phyloP scores from a whole-genome alignment of 1,284 basidiomycete species.

The Pseudozyma tsukubaensis region DNA sequence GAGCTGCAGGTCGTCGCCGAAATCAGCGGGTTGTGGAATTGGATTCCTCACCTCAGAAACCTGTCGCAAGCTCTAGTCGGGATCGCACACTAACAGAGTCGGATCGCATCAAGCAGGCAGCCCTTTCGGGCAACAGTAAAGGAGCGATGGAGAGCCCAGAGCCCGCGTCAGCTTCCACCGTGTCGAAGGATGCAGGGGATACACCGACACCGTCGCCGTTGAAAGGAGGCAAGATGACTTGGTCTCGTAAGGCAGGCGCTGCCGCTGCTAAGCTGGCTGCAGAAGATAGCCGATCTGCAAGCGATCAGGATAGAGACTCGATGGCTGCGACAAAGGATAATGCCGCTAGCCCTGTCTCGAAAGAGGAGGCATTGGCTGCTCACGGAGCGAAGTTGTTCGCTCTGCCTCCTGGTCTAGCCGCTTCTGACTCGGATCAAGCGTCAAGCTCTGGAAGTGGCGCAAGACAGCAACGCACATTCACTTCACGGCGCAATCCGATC shows the following conservation, averaged over 20 bases:
- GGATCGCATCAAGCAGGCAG: slow-evolving; percentile 51
- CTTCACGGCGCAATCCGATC: slow-evolving; percentile 14
- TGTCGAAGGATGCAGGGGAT: neutral
- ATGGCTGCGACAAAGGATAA: neutral
- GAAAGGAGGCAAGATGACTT: slow-evolving; percentile 3
- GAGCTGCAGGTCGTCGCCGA: slow-evolving; percentile 12
- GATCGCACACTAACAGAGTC: slow-evolving; percentile 38
- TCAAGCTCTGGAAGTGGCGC: neutral
- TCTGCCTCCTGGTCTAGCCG: slow-evolving; percentile 8
- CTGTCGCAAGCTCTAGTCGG: neutral
- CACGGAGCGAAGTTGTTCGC: slow-evolving; percentile 17
- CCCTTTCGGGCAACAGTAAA: slow-evolving; percentile 18
- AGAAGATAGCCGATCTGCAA: neutral
- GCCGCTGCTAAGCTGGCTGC: slow-evolving; percentile 12
- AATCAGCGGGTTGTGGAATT: slow-evolving; percentile 49
- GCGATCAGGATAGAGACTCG: neutral
- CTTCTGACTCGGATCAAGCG: neutral
- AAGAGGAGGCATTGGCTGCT: neutral
- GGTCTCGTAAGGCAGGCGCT: slow-evolving; percentile 13
- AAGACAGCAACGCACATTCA: slow-evolving; percentile 6
- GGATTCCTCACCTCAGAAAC: slow-evolving; percentile 30
- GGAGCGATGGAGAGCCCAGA: slow-evolving; percentile 21
- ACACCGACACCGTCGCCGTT: neutral
- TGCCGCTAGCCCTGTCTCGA: neutral
- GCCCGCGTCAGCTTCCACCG: neutral